phyloP scores from a whole-genome alignment of 257 asterid species.

The Solanum pinnatisectum region DNA sequence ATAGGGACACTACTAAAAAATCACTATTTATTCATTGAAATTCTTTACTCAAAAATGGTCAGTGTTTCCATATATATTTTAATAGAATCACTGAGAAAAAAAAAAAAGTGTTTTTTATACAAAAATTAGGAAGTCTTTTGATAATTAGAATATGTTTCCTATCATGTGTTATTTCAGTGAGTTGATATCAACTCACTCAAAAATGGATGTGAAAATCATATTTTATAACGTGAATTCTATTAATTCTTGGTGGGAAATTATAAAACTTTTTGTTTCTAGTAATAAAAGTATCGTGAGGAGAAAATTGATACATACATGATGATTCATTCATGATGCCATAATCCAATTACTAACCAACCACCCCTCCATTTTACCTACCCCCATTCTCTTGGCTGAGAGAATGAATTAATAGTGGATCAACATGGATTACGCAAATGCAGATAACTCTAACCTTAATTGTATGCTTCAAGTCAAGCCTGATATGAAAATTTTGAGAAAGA shows the following conservation, averaged over 20 bases:
- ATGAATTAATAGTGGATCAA: background rate
- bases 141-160: too few relatives aligned
- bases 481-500: too few relatives aligned
- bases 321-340: conserved; percentile 7
- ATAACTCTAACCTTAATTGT: too few relatives aligned
- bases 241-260: background rate
- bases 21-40: background rate
- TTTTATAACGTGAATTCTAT: too few relatives aligned
- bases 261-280: background rate
- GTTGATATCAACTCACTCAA: background rate
- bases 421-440: too few relatives aligned
- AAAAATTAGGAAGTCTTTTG: background rate
- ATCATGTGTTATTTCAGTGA: background rate
- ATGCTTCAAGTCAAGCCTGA: too few relatives aligned
- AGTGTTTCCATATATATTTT: background rate
- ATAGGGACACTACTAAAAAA: background rate
- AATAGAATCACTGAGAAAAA: background rate
- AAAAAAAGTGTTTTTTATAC: too few relatives aligned
- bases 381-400: background rate
- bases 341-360: background rate
- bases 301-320: background rate
- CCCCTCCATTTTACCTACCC: background rate
- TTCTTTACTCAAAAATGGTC: too few relatives aligned
- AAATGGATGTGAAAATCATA: background rate
- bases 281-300: background rate